Evolutionary conservation across 2,329 filamentous ascomycete genomes (phyloP).

Genomic region (Sclerotinia spermophila): DNA sequence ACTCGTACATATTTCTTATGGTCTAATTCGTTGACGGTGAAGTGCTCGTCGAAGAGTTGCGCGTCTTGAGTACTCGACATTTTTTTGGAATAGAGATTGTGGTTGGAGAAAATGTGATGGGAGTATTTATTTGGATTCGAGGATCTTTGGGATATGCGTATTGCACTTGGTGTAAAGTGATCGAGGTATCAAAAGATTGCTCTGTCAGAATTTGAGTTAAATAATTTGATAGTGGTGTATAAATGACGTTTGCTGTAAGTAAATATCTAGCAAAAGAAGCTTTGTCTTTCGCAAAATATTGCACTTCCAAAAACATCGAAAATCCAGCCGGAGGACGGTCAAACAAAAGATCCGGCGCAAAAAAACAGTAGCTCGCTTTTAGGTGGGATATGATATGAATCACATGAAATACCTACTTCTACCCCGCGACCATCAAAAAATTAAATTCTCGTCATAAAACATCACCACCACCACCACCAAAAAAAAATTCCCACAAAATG

Average conservation of each 20-base stretch:
- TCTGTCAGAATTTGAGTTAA: not conserved
- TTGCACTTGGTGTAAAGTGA: not conserved
- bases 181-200: not conserved
- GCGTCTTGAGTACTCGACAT: constrained; percentile 68
- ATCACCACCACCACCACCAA: not conserved
- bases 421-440: constrained; percentile 5
- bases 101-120: constrained; percentile 31
- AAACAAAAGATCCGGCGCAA: constrained; percentile 11
- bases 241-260: not conserved
- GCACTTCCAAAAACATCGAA: constrained; percentile 10
- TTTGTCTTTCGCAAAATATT: constrained; percentile 16
- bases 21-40: constrained; percentile 76
- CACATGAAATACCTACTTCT: not conserved
- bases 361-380: not conserved
- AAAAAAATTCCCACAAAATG: constrained; percentile 42
- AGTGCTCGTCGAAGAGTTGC: constrained; percentile 89
- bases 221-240: not conserved
- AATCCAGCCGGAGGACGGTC: constrained; percentile 1
- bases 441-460: constrained; percentile 7
- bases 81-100: constrained; percentile 75
- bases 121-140: not conserved
- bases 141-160: not conserved
- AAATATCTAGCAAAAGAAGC: not conserved
- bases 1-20: constrained; percentile 93
- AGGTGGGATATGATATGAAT: not conserved